These are phyloP conservation scores for Solanum okadae DNA, from an alignment of 257 asterid genomes.

Conservation along the genomic window DNA sequence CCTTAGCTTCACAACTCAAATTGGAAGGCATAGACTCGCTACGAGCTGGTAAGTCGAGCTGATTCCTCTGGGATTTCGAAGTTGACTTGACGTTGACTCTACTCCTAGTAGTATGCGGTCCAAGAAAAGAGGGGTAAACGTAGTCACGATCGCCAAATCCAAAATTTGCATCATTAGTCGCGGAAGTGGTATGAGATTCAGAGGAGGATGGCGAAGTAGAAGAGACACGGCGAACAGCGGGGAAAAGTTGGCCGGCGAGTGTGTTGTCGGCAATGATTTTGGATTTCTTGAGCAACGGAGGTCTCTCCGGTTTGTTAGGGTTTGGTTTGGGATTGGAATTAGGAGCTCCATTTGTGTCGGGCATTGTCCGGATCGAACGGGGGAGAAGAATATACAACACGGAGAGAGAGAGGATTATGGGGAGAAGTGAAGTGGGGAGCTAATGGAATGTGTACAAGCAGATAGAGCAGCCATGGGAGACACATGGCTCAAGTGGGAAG, in stretches of 20 bases:
- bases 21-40: constrained; percentile 40
- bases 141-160: constrained; percentile 83
- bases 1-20: constrained; percentile 11
- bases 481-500: neutral
- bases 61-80: constrained; percentile 31
- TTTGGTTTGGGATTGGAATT: constrained; percentile 16
- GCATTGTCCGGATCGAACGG: constrained; percentile 11
- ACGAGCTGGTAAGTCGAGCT: constrained; percentile 25
- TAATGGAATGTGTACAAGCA: neutral
- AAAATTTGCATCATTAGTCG: constrained; percentile 30
- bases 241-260: constrained; percentile 37
- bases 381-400: neutral
- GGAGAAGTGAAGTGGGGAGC: neutral
- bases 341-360: constrained; percentile 26
- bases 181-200: constrained; percentile 8
- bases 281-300: constrained; percentile 58
- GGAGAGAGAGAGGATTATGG: neutral
- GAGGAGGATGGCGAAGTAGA: constrained; percentile 21
- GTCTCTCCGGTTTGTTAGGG: constrained; percentile 38
- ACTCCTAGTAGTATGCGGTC: constrained; percentile 75
- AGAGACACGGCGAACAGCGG: constrained; percentile 56
- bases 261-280: constrained; percentile 36
- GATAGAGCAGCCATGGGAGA: neutral
- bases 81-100: constrained; percentile 41
- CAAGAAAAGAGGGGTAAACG: constrained; percentile 80